These are phyloP conservation scores for Trypanosomatidae sp. DNA, from an alignment of 208 protist species.

Conservation along the genomic window DNA sequence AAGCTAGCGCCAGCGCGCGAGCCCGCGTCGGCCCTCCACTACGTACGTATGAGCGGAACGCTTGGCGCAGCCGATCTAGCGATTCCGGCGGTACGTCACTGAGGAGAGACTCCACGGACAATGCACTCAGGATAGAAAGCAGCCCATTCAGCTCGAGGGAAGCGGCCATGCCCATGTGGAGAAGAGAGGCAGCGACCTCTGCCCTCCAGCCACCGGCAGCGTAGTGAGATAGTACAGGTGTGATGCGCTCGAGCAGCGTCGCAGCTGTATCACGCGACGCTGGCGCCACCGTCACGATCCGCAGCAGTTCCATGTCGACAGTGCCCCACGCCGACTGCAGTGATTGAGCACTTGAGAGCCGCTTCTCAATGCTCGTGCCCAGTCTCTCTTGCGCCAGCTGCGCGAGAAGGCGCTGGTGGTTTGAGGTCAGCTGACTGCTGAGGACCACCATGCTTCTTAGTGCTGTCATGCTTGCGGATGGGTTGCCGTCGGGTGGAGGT, in stretches of 20 bases:
- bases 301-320: conserved; percentile 2
- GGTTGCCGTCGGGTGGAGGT: background rate
- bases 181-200: conserved; percentile 18
- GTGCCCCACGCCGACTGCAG: background rate
- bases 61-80: conserved; percentile 6
- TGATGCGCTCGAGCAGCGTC: conserved; percentile 4
- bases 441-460: conserved; percentile 17
- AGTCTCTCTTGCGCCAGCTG: conserved; percentile 31
- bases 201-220: background rate
- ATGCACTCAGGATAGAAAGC: background rate
- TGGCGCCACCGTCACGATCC: conserved; percentile 3
- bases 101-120: conserved; percentile 15
- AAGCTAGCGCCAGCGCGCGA: conserved; percentile 6
- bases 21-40: background rate
- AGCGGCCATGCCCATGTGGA: conserved; percentile 16
- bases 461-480: background rate
- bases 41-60: conserved; percentile 11
- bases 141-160: conserved; percentile 1
- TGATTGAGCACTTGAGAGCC: background rate
- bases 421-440: conserved; percentile 5
- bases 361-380: background rate
- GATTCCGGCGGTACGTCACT: conserved; percentile 5
- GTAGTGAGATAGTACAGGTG: background rate
- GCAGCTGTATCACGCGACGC: conserved; percentile 2
- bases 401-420: conserved; percentile 32